These are phyloP conservation scores for Ceraceosorus guamensis DNA, from an alignment of 1,284 basidiomycete genomes.

Conservation along the genomic window DNA sequence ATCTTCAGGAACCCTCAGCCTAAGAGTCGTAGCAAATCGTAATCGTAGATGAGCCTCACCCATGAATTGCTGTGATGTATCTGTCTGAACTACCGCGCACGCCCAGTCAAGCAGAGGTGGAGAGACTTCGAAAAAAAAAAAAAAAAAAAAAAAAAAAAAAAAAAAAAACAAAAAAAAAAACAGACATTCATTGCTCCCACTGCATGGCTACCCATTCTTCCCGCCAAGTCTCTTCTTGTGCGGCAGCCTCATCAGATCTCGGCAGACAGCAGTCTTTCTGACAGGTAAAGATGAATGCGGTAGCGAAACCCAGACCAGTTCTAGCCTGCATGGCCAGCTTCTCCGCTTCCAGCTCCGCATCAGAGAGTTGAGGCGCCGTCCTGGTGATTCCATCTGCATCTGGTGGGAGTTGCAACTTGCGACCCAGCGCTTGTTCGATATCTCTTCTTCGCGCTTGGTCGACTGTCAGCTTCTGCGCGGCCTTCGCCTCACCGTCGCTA, in stretches of 20 bases:
- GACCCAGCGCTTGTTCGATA: conserved; percentile 35
- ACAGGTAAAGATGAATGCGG: conserved; percentile 42
- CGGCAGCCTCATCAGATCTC: neutral
- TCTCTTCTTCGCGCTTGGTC: conserved; percentile 21
- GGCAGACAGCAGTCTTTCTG: conserved; percentile 27
- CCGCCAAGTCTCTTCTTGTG: conserved; percentile 23
- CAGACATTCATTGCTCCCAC: conserved; percentile 19
- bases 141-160: no score
- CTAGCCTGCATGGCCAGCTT: conserved; percentile 7
- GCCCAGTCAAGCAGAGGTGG: no score
- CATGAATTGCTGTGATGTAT: no score
- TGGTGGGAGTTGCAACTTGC: conserved; percentile 12
- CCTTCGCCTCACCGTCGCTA: conserved; percentile 9
- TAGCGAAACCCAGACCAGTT: conserved; percentile 40
- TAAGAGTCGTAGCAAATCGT: no score
- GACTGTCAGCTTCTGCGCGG: neutral
- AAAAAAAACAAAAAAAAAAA: no score
- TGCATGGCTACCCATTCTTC: conserved; percentile 33
- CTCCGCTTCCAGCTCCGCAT: neutral
- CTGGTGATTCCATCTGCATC: conserved; percentile 7
- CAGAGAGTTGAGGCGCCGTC: neutral
- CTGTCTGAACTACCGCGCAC: no score
- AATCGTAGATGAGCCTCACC: no score
- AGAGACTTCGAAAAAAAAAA: no score
- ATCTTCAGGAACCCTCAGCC: conserved; percentile 29